Evolutionary conservation across 2,329 filamentous ascomycete genomes (phyloP), one percentile per base, ranked within the genome.

Genomic region (Neofusicoccum sp.): DNA sequence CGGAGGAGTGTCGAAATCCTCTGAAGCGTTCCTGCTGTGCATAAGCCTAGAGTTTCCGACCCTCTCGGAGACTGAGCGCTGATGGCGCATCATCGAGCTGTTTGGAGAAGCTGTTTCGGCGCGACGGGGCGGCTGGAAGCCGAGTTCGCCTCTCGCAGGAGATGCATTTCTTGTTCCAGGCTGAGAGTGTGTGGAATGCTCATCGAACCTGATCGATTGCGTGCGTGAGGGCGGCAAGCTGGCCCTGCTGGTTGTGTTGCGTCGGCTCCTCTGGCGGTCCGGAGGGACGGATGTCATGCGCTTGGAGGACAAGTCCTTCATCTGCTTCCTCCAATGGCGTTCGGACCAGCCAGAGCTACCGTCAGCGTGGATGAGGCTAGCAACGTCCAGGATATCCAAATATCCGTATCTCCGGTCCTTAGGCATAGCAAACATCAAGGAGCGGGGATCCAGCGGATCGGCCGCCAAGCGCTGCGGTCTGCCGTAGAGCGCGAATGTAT

Each of bases 361-460:
- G 3, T 91, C 84, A 3, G 88, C 88, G 64, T 89, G 82, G 63
- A 99, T 92, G 43, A 98, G 78, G 58, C 84, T 83, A 3, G 88
- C 87, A 14, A 98, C 90, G 71, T 99, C 95, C 60, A 93, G 77
- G 36, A 92, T 86, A 69, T 98, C 95, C 28, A 99, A 78, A 69
- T 98, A 98, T 0, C 93, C 93, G 69, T 96, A 96, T 65, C 90
- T 85, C 58, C 88, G 86, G 67, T 95, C 87, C 67, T 90, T 91
- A 0, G 95, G 93, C 88, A 99, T 96, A 5, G 93, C 95, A 74
- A 98, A 99, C 95, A 99, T 99, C 65, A 99, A 82, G 61, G 95
- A 96, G 47, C 91, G 86, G 3, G 90, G 82, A 74, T 98, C 93
- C 45, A 93, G 84, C 0, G 90, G 88, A 70, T 96, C 96, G 2